A percentile compares a stretch with the other conserved stretches of the same genome.
phyloP scores from a whole-genome alignment of 345 rosid species.

The Melastoma malabathricum region DNA sequence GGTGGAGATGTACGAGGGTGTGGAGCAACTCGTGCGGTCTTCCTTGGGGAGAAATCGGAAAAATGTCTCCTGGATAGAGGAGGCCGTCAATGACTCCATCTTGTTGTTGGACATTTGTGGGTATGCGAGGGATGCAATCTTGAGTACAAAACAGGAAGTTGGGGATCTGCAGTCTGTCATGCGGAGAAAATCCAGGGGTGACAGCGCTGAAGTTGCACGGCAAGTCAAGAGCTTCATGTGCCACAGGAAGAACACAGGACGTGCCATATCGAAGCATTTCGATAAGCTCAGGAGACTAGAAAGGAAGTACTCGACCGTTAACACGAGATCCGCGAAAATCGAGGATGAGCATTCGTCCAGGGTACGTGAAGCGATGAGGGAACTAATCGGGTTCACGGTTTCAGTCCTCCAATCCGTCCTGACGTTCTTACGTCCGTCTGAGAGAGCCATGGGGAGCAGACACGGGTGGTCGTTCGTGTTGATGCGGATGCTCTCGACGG shows the following conservation, averaged over 20 bases:
- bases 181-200: slow-evolving; percentile 22
- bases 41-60: slow-evolving; percentile 14
- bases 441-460: slow-evolving; percentile 9
- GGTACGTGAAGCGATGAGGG: slow-evolving; percentile 18
- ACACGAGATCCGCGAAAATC: slow-evolving; percentile 1
- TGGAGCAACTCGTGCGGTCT: slow-evolving; percentile 22
- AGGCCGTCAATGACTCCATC: slow-evolving; percentile 26
- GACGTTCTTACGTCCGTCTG: slow-evolving; percentile 23
- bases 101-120: slow-evolving; percentile 27
- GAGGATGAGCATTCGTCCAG: slow-evolving; percentile 12
- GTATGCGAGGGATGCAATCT: slow-evolving; percentile 23
- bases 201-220: slow-evolving; percentile 14
- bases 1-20: slow-evolving; percentile 17
- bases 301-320: slow-evolving; percentile 3
- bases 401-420: slow-evolving; percentile 31
- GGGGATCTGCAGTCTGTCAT: slow-evolving; percentile 26
- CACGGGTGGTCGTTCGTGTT: slow-evolving; percentile 29
- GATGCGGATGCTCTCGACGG: slow-evolving; percentile 18
- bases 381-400: slow-evolving; percentile 20
- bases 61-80: slow-evolving; percentile 11
- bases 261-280: slow-evolving; percentile 28
- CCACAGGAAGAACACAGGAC: slow-evolving; percentile 47
- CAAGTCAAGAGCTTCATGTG: slow-evolving; percentile 29
- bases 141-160: slow-evolving; percentile 25
- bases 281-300: slow-evolving; percentile 28